Conservation (phyloP, 495 filamentous ascomycete species). For the Clohesyomyces aquaticus region DNA sequence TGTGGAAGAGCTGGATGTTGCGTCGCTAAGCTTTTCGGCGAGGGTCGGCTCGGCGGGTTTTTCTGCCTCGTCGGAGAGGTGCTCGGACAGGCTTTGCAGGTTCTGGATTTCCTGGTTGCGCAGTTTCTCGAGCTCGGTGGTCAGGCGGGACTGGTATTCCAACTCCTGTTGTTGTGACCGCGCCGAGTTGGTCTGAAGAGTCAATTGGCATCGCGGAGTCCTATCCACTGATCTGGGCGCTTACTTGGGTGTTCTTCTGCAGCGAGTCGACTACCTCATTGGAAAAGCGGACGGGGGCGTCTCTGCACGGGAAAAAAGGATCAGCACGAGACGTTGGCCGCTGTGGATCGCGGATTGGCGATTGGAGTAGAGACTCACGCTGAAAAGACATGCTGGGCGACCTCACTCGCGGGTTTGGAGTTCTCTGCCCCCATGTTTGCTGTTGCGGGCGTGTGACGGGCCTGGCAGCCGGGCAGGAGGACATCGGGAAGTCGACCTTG, state of each 20-base stretch:
- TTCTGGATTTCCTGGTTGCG: constrained; percentile 57
- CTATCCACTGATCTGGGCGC: neutral
- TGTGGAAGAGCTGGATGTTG: constrained; percentile 54
- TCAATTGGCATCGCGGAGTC: constrained; percentile 23
- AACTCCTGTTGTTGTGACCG: constrained; percentile 83
- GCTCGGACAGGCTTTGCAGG: constrained; percentile 65
- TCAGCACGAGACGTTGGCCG: constrained; percentile 10
- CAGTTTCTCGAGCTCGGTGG: constrained; percentile 79
- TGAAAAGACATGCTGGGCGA: constrained; percentile 47
- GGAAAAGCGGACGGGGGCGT: constrained; percentile 84
- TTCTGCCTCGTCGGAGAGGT: constrained; percentile 43
- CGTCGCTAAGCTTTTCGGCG: constrained; percentile 50
- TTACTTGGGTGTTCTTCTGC: constrained; percentile 81
- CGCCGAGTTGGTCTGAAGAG: constrained; percentile 75
- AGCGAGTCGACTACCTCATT: constrained; percentile 79
- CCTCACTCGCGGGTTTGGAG: constrained; percentile 44
- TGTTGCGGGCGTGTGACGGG: constrained; percentile 6
- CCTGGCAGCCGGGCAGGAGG: too few species aligned
- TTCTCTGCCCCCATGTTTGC: constrained; percentile 47
- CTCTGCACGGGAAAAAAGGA: constrained; percentile 55
- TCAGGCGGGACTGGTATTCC: constrained; percentile 84
- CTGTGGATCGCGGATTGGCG: constrained; percentile 13
- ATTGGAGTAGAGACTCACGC: constrained; percentile 38
- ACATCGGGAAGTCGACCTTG: constrained; percentile 4
- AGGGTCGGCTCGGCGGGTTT: constrained; percentile 44